Percentiles rank a stretch among this genome's conserved stretches.
These are phyloP conservation scores for Chaetomium strumarium DNA, from an alignment of 2,329 filamentous ascomycete genomes.

Conservation along the genomic window DNA sequence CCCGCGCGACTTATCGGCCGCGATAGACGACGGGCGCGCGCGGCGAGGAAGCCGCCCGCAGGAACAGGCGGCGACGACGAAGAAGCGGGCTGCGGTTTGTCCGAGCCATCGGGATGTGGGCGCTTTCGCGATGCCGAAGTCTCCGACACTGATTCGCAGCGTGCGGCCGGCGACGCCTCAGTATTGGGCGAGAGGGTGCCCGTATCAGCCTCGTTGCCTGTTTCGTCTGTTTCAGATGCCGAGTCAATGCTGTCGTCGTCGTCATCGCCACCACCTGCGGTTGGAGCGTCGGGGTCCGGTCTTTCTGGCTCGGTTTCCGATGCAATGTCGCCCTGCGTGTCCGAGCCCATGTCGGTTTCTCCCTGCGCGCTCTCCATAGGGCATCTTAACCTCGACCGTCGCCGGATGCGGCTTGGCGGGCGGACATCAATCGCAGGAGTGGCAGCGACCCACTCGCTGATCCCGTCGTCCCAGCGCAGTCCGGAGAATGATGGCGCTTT, in stretches of 20 bases:
- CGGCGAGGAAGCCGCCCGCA: conserved; percentile 9
- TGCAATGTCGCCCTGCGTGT: background rate
- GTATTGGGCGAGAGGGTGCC: conserved; percentile 10
- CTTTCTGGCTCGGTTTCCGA: background rate
- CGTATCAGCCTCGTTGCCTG: background rate
- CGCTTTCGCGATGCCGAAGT: background rate
- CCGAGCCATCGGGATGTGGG: background rate
- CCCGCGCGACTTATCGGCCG: conserved; percentile 5
- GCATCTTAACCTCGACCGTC: background rate
- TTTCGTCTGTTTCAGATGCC: conserved; percentile 3
- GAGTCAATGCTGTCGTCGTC: background rate
- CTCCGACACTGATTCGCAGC: background rate
- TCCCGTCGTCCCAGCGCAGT: conserved; percentile 34
- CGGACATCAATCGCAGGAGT: conserved; percentile 13
- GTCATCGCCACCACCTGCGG: no score
- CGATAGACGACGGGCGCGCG: conserved; percentile 11
- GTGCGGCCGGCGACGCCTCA: conserved; percentile 1
- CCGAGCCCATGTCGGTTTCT: background rate
- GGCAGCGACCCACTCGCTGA: conserved; percentile 33
- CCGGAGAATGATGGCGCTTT: conserved; percentile 20
- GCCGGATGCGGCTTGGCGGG: background rate
- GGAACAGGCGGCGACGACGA: background rate
- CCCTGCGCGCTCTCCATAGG: background rate
- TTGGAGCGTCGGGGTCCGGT: background rate
- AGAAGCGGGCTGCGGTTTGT: background rate